Conservation (phyloP, 257 asterid genomes). For the Cinchona pubescens region DNA sequence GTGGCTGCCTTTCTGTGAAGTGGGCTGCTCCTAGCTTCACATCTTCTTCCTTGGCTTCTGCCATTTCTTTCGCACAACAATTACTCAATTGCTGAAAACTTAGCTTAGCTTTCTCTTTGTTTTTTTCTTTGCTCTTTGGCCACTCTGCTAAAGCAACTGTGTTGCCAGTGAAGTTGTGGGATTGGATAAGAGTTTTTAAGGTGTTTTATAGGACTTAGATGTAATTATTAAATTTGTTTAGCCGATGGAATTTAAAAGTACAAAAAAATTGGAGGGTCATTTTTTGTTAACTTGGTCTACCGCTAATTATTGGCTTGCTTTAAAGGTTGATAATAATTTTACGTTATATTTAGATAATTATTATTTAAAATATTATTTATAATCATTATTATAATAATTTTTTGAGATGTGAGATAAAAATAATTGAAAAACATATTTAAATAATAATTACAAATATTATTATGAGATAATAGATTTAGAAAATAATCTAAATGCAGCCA, state of each 20-base stretch:
- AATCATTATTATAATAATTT: too few relatives aligned
- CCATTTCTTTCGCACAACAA: constrained; percentile 26
- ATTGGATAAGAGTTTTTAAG: neutral
- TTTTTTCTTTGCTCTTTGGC: neutral
- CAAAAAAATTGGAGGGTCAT: neutral
- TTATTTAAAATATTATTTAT: too few relatives aligned
- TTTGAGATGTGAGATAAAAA: too few relatives aligned
- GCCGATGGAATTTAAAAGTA: neutral
- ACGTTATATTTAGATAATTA: too few relatives aligned
- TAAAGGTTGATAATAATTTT: too few relatives aligned
- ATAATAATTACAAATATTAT: too few relatives aligned
- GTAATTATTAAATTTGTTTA: constrained; percentile 4
- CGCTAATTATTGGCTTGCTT: neutral
- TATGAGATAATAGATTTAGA: too few relatives aligned
- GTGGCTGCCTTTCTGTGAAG: constrained; percentile 52
- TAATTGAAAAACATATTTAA: too few relatives aligned
- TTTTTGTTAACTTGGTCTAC: neutral
- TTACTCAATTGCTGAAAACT: too few relatives aligned
- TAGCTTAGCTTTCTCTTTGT: neutral
- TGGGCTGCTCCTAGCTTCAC: constrained; percentile 60
- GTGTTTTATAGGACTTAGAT: constrained; percentile 20
- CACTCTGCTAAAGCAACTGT: neutral
- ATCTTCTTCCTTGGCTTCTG: constrained; percentile 61
- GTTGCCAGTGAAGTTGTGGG: neutral
- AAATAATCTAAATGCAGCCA: too few relatives aligned